Conservation (phyloP, 2,329 filamentous ascomycete genomes). For the Waltergamsia citrina region DNA sequence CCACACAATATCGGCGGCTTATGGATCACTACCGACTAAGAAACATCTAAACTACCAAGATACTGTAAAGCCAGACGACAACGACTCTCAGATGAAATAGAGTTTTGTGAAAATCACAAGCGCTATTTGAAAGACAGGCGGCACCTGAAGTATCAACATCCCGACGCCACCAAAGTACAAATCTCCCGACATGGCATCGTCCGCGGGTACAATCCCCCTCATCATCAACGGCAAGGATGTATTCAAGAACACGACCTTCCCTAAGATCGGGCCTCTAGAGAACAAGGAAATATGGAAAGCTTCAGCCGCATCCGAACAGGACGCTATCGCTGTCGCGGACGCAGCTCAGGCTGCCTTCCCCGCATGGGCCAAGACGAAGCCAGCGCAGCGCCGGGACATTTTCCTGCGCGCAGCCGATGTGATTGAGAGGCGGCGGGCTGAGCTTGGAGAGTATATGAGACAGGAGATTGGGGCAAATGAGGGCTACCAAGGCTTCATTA, state of each 20-base stretch:
- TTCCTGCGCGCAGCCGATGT: constrained; percentile 53
- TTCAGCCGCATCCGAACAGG: constrained; percentile 40
- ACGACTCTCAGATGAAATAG: too few species aligned
- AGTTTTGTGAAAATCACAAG: too few species aligned
- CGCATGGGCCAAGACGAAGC: constrained; percentile 51
- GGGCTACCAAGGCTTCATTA: constrained; percentile 16
- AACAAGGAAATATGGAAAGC: constrained; percentile 25
- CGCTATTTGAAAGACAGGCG: too few species aligned
- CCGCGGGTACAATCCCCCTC: constrained; percentile 28
- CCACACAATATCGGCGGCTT: too few species aligned
- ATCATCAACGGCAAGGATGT: constrained; percentile 35
- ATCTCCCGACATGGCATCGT: too few species aligned
- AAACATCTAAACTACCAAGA: too few species aligned
- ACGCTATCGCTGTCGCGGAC: constrained; percentile 34
- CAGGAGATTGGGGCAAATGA: constrained; percentile 20
- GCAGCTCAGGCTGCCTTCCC: constrained; percentile 44
- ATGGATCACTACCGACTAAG: too few species aligned
- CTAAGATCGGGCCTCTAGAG: constrained; percentile 46
- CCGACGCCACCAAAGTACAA: too few species aligned
- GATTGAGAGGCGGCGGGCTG: constrained; percentile 39
- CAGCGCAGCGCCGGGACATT: constrained; percentile 47
- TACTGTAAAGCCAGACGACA: too few species aligned
- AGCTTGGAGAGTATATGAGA: constrained; percentile 44
- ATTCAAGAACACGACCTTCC: constrained; percentile 35
- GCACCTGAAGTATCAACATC: too few species aligned